These are phyloP conservation scores for Termitomyces titanicus DNA, from an alignment of 768 basidiomycete genomes.

Conservation along the genomic window DNA sequence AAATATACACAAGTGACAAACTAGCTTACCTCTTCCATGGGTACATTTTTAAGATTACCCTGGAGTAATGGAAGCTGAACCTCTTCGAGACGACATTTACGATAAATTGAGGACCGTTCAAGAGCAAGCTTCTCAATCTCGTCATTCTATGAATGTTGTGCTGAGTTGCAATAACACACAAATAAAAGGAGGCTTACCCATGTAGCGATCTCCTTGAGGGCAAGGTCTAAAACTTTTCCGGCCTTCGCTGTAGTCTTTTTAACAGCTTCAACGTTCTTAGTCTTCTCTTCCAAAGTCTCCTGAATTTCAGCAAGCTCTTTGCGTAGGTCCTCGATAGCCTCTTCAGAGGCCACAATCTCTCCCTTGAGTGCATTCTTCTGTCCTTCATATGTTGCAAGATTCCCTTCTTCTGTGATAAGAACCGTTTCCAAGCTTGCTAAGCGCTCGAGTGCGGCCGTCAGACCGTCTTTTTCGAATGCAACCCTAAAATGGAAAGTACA, in stretches of 20 bases:
- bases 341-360: slow-evolving; percentile 59
- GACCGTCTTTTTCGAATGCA: slow-evolving; percentile 78
- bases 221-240: slow-evolving; percentile 76
- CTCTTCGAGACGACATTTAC: slow-evolving; percentile 92
- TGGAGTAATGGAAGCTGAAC: slow-evolving; percentile 73
- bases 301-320: slow-evolving; percentile 60
- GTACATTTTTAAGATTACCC: slow-evolving; percentile 81
- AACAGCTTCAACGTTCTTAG: slow-evolving; percentile 67
- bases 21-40: slow-evolving; percentile 86
- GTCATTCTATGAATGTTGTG: slow-evolving; percentile 40
- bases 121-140: slow-evolving; percentile 86
- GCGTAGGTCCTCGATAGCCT: slow-evolving; percentile 50
- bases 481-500: slow-evolving; percentile 39
- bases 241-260: slow-evolving; percentile 70
- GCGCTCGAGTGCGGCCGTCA: slow-evolving; percentile 63
- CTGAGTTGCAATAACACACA: neutral
- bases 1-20: neutral
- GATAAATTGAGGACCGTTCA: slow-evolving; percentile 83
- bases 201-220: slow-evolving; percentile 83
- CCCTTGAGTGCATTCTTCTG: slow-evolving; percentile 50
- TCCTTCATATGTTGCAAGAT: slow-evolving; percentile 48
- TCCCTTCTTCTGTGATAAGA: slow-evolving; percentile 48
- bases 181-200: slow-evolving; percentile 44
- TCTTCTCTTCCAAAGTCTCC: slow-evolving; percentile 68
- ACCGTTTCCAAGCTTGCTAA: slow-evolving; percentile 50